These are phyloP conservation scores for Annona squamosa DNA, from an alignment of 164 flowering plant species.

Conservation along the genomic window DNA sequence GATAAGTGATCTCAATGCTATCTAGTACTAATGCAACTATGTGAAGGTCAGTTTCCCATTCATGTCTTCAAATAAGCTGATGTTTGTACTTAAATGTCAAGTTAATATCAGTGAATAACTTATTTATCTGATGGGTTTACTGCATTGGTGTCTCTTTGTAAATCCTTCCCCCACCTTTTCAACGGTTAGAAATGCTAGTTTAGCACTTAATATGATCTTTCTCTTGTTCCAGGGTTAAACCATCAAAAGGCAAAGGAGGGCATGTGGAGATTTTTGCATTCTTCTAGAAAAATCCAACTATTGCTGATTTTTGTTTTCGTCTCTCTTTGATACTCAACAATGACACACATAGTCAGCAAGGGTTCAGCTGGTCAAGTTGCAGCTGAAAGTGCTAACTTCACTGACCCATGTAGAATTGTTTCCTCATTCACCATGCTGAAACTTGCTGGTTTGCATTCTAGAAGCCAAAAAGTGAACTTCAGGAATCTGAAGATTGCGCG, in stretches of 20 bases:
- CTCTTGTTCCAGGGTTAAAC: conserved; percentile 16
- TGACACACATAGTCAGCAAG: conserved; percentile 41
- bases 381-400: conserved; percentile 19
- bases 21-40: too few relatives aligned
- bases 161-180: neutral
- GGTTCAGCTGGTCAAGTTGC: conserved; percentile 28
- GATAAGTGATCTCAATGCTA: too few relatives aligned
- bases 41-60: too few relatives aligned
- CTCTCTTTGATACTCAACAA: conserved; percentile 17
- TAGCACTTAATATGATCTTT: neutral
- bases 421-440: conserved; percentile 37
- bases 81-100: neutral
- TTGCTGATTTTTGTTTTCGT: conserved; percentile 7
- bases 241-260: conserved; percentile 11
- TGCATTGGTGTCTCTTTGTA: neutral
- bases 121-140: neutral
- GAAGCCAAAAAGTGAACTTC: conserved; percentile 26
- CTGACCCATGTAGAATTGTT: conserved; percentile 25
- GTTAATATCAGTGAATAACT: neutral
- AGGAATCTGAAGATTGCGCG: conserved; percentile 24
- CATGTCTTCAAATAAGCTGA: neutral
- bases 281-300: neutral
- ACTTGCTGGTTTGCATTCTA: conserved; percentile 17
- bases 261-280: conserved; percentile 15
- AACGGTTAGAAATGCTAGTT: neutral